Evolutionary conservation across 2,329 filamentous ascomycete species (phyloP).

Genomic region (Diaporthe citrichinensis): DNA sequence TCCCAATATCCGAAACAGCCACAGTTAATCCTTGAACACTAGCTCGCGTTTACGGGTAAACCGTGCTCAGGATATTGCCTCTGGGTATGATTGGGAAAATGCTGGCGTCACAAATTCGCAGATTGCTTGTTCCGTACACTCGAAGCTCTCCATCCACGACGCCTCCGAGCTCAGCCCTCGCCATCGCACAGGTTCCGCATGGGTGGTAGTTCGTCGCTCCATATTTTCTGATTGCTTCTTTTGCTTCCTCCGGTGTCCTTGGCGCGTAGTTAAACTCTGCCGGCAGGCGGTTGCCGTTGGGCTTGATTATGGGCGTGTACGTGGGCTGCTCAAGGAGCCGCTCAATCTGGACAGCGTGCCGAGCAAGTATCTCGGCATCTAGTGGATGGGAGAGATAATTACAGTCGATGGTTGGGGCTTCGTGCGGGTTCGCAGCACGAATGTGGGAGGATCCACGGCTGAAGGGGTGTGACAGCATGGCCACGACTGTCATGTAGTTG

Average conservation of each 20-base stretch:
- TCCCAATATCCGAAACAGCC: background rate
- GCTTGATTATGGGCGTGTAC: background rate
- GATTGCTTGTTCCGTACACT: slow-evolving; percentile 56
- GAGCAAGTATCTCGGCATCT: slow-evolving; percentile 28
- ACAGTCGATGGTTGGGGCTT: background rate
- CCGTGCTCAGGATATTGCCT: slow-evolving; percentile 46
- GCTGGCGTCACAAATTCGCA: slow-evolving; percentile 58
- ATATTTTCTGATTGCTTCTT: slow-evolving; percentile 1
- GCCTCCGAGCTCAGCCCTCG: slow-evolving; percentile 48
- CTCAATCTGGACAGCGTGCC: background rate
- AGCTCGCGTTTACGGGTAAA: slow-evolving; percentile 5
- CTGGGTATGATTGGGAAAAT: slow-evolving; percentile 57
- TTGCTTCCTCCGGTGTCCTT: background rate
- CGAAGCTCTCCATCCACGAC: slow-evolving; percentile 56
- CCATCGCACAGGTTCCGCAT: slow-evolving; percentile 8
- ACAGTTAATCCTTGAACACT: background rate
- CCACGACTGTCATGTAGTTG: slow-evolving; percentile 21
- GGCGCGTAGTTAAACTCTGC: background rate
- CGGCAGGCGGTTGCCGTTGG: background rate
- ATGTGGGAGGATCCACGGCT: slow-evolving; percentile 10
- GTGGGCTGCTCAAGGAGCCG: slow-evolving; percentile 16
- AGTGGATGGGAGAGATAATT: slow-evolving; percentile 29
- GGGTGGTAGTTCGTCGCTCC: slow-evolving; percentile 14
- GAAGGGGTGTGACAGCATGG: slow-evolving; percentile 21
- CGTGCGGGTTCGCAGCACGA: background rate